Conservation (phyloP, 805 yeast genomes). For the Hanseniaspora thailandica region DNA sequence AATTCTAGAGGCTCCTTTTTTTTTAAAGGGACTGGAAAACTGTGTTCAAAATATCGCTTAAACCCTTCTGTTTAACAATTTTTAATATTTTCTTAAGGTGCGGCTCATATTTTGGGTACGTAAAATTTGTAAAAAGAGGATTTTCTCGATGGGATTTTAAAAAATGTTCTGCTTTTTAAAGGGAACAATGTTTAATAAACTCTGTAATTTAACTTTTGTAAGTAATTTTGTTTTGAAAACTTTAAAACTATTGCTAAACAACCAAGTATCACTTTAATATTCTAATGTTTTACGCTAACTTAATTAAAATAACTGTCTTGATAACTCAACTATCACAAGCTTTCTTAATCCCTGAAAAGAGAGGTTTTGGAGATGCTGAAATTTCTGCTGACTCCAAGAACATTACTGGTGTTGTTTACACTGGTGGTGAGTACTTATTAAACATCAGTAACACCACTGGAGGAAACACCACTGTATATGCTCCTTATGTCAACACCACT, state of each 20-base stretch:
- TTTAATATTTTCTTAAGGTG: no score
- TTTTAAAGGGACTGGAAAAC: no score
- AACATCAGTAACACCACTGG: slow-evolving; percentile 11
- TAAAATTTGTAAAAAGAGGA: no score
- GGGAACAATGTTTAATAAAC: no score
- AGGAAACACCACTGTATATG: slow-evolving; percentile 15
- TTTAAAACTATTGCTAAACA: not conserved
- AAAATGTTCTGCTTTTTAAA: no score
- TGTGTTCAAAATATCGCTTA: no score
- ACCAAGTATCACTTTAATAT: not conserved
- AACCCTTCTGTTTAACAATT: no score
- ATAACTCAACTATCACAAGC: slow-evolving; percentile 15
- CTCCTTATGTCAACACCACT: slow-evolving; percentile 19
- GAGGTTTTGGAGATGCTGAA: slow-evolving; percentile 12
- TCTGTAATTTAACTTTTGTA: no score
- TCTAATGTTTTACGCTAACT: slow-evolving; percentile 8
- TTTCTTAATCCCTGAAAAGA: slow-evolving; percentile 1
- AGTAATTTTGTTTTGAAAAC: no score
- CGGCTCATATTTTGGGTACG: no score
- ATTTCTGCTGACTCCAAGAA: slow-evolving; percentile 15
- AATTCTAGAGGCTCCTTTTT: no score
- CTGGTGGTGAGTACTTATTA: slow-evolving; percentile 4
- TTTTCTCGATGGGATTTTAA: no score
- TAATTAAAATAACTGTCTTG: slow-evolving; percentile 15
- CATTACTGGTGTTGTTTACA: slow-evolving; percentile 10